These are phyloP conservation scores for Stemphylium lycopersici DNA, from an alignment of 2,329 filamentous ascomycete species.

Conservation along the genomic window DNA sequence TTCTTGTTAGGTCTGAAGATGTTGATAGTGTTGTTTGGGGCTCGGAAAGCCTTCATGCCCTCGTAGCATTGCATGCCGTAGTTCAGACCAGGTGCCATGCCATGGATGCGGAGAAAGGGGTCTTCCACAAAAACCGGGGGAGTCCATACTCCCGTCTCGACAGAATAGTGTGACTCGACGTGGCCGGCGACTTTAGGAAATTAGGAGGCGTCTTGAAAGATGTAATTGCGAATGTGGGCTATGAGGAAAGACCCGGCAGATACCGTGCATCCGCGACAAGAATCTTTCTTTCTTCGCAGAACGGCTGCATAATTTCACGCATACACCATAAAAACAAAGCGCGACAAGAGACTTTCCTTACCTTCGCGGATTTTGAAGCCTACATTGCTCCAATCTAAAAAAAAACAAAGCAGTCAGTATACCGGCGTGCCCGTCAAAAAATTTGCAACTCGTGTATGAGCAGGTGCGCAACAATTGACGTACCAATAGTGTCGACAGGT, in stretches of 20 bases:
- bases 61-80: slow-evolving; percentile 97
- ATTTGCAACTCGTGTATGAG: not conserved
- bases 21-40: slow-evolving; percentile 73
- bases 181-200: slow-evolving; percentile 79
- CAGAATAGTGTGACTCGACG: slow-evolving; percentile 84
- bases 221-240: not conserved
- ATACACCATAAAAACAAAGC: not conserved
- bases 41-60: slow-evolving; percentile 95
- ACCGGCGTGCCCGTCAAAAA: not conserved
- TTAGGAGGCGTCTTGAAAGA: slow-evolving; percentile 6
- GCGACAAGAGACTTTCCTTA: slow-evolving; percentile 47
- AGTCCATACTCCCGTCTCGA: slow-evolving; percentile 76
- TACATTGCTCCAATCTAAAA: slow-evolving; percentile 85
- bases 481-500: slow-evolving; percentile 76
- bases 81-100: slow-evolving; percentile 93
- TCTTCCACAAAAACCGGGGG: slow-evolving; percentile 78
- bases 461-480: slow-evolving; percentile 18
- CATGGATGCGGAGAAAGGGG: slow-evolving; percentile 86
- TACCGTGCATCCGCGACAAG: not conserved
- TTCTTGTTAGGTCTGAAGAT: slow-evolving; percentile 90
- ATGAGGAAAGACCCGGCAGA: not conserved
- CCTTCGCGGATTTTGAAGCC: slow-evolving; percentile 93
- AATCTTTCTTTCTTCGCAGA: not conserved
- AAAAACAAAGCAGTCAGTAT: slow-evolving; percentile 20
- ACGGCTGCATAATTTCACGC: not conserved